phyloP scores from a whole-genome alignment of 2,329 filamentous ascomycete species.

The Dactylellina drechsleri region DNA sequence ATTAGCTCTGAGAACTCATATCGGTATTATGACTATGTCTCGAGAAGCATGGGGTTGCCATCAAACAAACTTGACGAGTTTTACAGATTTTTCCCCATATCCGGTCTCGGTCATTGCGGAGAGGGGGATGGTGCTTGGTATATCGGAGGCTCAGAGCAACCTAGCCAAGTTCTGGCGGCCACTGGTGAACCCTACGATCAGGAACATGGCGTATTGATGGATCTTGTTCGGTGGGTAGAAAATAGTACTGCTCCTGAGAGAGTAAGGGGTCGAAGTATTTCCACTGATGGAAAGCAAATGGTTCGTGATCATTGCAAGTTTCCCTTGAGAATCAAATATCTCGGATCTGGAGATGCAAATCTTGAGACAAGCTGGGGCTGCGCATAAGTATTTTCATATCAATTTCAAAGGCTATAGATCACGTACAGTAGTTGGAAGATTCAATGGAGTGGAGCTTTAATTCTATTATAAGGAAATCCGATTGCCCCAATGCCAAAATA shows the following conservation, averaged over 20 bases:
- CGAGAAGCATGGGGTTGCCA: constrained; percentile 24
- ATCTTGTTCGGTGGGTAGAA: constrained; percentile 67
- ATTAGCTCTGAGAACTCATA: constrained; percentile 40
- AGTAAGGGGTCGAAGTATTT: constrained; percentile 55
- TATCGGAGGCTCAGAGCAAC: constrained; percentile 21
- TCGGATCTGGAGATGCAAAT: constrained; percentile 12
- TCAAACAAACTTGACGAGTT: constrained; percentile 58
- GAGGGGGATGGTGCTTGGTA: constrained; percentile 57
- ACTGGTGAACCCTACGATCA: background rate
- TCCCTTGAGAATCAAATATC: constrained; percentile 11
- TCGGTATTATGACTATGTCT: constrained; percentile 36
- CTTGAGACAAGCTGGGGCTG: constrained; percentile 20
- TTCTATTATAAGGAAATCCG: too few species aligned
- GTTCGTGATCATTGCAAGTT: constrained; percentile 39
- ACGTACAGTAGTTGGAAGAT: too few species aligned
- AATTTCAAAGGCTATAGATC: too few species aligned
- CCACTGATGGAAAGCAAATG: background rate
- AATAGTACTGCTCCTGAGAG: constrained; percentile 60
- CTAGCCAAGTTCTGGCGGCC: background rate
- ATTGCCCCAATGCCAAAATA: too few species aligned
- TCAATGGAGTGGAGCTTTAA: too few species aligned
- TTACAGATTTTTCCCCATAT: constrained; percentile 60
- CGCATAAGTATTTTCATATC: background rate
- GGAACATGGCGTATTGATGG: constrained; percentile 60
- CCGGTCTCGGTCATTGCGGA: constrained; percentile 60